Conservation (phyloP, 2,329 filamentous ascomycete species). For the Ceratocystis huliohia region DNA sequence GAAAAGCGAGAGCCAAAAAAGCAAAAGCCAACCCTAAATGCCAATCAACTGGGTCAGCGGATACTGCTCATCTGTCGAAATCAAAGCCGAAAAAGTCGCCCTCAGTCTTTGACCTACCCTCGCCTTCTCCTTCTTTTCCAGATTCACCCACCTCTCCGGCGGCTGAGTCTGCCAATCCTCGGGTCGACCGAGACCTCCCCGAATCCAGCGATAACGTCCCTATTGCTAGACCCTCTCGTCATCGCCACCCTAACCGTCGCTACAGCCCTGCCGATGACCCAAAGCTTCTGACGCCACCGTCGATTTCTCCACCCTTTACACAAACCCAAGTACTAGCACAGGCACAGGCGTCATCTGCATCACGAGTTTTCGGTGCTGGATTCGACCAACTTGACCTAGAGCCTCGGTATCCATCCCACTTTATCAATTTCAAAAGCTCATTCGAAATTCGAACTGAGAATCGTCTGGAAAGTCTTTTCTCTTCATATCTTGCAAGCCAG, state of each 20-base stretch:
- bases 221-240: neutral
- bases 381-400: slow-evolving; percentile 2
- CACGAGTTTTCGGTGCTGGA: slow-evolving; percentile 1
- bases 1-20: neutral
- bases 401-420: neutral
- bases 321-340: neutral
- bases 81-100: slow-evolving; percentile 12
- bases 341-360: slow-evolving; percentile 1
- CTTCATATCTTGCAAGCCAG: neutral
- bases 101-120: neutral
- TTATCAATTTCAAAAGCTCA: neutral
- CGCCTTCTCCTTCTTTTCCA: slow-evolving; percentile 8
- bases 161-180: slow-evolving; percentile 8
- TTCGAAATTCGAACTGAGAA: neutral
- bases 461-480: neutral
- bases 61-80: slow-evolving; percentile 4
- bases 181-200: slow-evolving; percentile 5
- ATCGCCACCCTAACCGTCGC: slow-evolving; percentile 1
- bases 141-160: slow-evolving; percentile 6
- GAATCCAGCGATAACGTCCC: neutral
- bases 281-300: slow-evolving; percentile 4
- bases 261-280: slow-evolving; percentile 4
- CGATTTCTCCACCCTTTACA: slow-evolving; percentile 1
- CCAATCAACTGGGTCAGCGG: slow-evolving; percentile 13
- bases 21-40: slow-evolving; percentile 15